phyloP scores from a whole-genome alignment of 2,329 filamentous ascomycete species.

The Colletotrichum limetticola region DNA sequence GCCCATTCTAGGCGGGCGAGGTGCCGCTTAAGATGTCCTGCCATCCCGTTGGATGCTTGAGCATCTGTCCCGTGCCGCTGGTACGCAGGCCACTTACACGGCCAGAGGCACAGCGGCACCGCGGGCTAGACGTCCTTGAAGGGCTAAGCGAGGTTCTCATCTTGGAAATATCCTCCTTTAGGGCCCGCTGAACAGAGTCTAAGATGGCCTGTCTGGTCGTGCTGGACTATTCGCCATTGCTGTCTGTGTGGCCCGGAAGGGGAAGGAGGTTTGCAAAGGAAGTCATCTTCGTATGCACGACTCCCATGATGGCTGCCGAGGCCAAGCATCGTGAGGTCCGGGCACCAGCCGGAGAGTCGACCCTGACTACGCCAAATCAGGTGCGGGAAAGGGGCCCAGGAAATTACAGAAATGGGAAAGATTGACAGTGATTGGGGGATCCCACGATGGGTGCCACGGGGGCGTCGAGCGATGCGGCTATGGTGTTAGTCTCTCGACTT shows the following conservation, averaged over 20 bases:
- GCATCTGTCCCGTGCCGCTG: background rate
- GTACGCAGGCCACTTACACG: slow-evolving; percentile 2
- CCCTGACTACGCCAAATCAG: slow-evolving; percentile 9
- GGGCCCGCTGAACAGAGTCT: background rate
- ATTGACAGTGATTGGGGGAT: slow-evolving; percentile 33
- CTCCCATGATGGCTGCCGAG: slow-evolving; percentile 1
- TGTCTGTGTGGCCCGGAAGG: background rate
- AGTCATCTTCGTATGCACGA: slow-evolving; percentile 5
- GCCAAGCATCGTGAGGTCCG: slow-evolving; percentile 23
- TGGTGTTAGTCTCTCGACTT: background rate
- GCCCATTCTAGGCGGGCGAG: background rate
- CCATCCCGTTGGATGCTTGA: background rate
- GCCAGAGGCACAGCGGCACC: background rate
- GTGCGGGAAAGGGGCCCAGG: slow-evolving; percentile 17
- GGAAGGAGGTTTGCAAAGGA: slow-evolving; percentile 3
- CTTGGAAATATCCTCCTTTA: background rate
- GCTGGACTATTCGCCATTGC: background rate
- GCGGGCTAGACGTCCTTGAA: background rate
- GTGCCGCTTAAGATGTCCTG: slow-evolving; percentile 25
- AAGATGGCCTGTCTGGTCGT: background rate
- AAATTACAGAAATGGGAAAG: slow-evolving; percentile 31
- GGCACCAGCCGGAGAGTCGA: slow-evolving; percentile 8
- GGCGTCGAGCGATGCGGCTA: slow-evolving; percentile 5
- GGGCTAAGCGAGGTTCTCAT: background rate
- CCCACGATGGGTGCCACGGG: slow-evolving; percentile 16